Evolutionary conservation across 345 rosid genomes (phyloP).

Genomic region (Eucalyptus erythrocorys): DNA sequence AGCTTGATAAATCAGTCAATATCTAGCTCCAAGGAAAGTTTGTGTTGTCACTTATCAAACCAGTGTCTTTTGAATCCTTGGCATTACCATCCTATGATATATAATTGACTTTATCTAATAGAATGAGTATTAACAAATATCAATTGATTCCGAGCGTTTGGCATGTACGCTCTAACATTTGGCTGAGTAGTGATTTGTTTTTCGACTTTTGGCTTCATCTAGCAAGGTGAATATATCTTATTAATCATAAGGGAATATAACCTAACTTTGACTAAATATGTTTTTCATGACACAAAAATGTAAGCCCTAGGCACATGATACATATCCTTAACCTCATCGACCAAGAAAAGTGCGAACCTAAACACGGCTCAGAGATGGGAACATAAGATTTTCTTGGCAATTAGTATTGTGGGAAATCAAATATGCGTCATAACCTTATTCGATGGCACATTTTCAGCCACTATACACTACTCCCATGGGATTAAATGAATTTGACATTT

Average conservation of each 20-base stretch:
- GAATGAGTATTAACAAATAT: background rate
- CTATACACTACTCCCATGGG: background rate
- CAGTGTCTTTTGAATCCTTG: background rate
- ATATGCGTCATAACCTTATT: background rate
- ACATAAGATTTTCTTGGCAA: background rate
- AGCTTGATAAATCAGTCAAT: background rate
- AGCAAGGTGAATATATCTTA: background rate
- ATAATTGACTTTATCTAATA: background rate
- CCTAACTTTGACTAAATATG: background rate
- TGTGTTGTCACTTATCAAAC: background rate
- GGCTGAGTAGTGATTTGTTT: background rate
- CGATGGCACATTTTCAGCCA: background rate
- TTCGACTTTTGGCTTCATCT: background rate
- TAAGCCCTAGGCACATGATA: background rate
- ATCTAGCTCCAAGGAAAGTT: background rate
- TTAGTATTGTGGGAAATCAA: background rate
- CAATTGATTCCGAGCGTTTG: background rate
- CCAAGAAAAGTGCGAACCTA: background rate
- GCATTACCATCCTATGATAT: background rate
- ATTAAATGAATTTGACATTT: background rate
- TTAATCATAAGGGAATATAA: background rate
- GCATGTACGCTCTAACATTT: background rate
- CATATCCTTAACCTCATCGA: background rate
- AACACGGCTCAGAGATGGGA: background rate
- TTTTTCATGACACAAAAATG: background rate